A percentile compares a stretch with the other conserved stretches of the same genome.
Evolutionary conservation across 2,329 filamentous ascomycete species (phyloP).

Genomic region (Neofusicoccum umdonicola): DNA sequence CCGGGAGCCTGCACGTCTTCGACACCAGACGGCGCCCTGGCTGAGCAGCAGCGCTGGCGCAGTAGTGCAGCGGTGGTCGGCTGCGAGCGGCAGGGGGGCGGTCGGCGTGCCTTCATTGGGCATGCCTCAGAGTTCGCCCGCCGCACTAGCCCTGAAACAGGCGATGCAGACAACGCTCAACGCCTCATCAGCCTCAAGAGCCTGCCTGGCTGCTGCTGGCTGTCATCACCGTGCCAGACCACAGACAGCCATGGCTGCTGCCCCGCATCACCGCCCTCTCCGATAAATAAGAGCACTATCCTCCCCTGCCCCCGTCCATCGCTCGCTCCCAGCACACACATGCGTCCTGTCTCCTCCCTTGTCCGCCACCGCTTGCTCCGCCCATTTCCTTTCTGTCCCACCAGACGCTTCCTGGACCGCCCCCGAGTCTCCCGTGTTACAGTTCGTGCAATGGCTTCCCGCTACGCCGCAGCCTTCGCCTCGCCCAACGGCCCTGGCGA

Average conservation of each 20-base stretch:
- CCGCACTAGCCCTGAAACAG: constrained; percentile 4
- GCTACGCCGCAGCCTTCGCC: constrained; percentile 22
- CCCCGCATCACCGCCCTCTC: neutral
- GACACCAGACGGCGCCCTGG: no score
- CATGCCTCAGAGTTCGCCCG: neutral
- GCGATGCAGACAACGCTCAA: neutral
- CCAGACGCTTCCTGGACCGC: neutral
- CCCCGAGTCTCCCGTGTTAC: neutral
- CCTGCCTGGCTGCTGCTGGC: neutral
- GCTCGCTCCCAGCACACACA: neutral
- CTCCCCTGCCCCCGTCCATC: neutral
- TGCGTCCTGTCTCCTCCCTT: neutral
- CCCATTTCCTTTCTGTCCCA: neutral
- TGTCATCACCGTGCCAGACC: neutral
- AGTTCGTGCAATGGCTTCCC: constrained; percentile 10
- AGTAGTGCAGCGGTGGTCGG: no score
- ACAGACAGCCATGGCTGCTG: neutral
- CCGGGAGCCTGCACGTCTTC: no score
- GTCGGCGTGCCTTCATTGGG: no score
- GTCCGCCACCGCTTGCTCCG: neutral
- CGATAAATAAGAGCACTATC: neutral
- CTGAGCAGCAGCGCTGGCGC: no score
- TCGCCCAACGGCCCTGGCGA: constrained; percentile 38
- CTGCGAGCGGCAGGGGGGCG: no score
- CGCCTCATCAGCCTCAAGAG: neutral